Evolutionary conservation across 331 rosid genomes (phyloP).

Genomic region (Pyracantha coccinea): DNA sequence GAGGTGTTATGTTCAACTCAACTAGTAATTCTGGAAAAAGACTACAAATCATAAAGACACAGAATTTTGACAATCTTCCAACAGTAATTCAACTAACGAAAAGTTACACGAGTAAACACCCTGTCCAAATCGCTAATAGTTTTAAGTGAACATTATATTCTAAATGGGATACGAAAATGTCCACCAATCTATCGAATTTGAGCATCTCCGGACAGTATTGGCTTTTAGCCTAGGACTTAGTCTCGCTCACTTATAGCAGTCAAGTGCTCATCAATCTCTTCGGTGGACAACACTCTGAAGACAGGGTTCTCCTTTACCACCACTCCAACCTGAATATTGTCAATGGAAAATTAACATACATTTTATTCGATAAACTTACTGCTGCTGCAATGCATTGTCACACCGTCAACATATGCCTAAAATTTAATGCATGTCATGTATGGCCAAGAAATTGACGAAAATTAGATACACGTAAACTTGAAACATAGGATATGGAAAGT

Average conservation of each 20-base stretch:
- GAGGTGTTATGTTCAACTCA: background rate
- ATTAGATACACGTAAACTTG: background rate
- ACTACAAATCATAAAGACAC: background rate
- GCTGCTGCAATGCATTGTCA: background rate
- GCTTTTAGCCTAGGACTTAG: conserved; percentile 25
- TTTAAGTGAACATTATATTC: background rate
- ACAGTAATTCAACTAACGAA: background rate
- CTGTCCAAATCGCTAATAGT: background rate
- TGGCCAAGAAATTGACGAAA: background rate
- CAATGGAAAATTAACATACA: background rate
- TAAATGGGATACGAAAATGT: background rate
- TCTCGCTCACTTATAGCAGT: conserved; percentile 98
- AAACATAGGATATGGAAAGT: background rate
- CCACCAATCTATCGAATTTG: conserved; percentile 10
- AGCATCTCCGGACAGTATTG: background rate
- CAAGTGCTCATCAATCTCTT: conserved; percentile 96
- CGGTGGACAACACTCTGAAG: conserved; percentile 75
- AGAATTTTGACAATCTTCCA: background rate
- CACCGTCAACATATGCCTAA: background rate
- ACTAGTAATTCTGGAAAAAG: background rate
- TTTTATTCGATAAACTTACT: background rate
- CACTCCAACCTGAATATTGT: conserved; percentile 75
- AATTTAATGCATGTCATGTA: background rate
- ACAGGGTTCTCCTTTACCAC: conserved; percentile 62
- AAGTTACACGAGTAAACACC: background rate